Conservation (phyloP, 2,329 filamentous ascomycete species). For the Alternaria infectoria region DNA sequence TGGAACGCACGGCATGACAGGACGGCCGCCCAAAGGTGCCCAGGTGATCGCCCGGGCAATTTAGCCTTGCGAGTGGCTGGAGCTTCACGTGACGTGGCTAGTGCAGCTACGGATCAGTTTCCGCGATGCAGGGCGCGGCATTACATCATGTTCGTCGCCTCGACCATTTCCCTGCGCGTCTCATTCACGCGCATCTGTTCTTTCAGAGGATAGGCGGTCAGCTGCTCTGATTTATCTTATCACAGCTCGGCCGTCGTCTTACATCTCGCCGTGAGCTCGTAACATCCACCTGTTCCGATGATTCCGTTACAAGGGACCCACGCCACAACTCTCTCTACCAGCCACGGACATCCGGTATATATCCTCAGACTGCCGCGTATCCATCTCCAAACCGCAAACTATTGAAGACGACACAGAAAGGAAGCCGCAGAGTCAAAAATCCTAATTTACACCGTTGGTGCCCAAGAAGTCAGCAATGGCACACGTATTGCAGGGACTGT, state of each 20-base stretch:
- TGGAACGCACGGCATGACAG: not conserved
- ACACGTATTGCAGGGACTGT: constrained; percentile 39
- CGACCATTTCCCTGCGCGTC: not conserved
- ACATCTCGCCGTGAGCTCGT: not conserved
- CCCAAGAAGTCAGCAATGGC: constrained; percentile 31
- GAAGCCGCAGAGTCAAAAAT: constrained; percentile 7
- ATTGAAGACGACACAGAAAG: not conserved
- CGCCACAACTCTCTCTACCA: constrained; percentile 17
- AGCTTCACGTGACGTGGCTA: constrained; percentile 5
- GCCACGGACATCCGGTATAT: constrained; percentile 4
- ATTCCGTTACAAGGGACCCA: constrained; percentile 12
- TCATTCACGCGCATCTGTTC: constrained; percentile 1
- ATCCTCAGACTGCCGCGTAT: not conserved
- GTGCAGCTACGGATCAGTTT: not conserved
- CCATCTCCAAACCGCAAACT: not conserved
- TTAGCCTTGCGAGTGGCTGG: not conserved
- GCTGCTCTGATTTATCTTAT: constrained; percentile 6
- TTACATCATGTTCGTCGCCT: constrained; percentile 6
- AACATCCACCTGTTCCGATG: constrained; percentile 11
- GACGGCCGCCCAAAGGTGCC: not conserved
- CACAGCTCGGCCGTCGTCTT: not conserved
- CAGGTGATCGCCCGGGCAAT: not conserved
- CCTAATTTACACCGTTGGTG: constrained; percentile 20
- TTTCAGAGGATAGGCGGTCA: constrained; percentile 15
- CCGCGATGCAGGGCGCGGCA: not conserved